These are phyloP conservation scores for Endocladia muricata DNA, from an alignment of 31 red algal species.

Conservation along the genomic window DNA sequence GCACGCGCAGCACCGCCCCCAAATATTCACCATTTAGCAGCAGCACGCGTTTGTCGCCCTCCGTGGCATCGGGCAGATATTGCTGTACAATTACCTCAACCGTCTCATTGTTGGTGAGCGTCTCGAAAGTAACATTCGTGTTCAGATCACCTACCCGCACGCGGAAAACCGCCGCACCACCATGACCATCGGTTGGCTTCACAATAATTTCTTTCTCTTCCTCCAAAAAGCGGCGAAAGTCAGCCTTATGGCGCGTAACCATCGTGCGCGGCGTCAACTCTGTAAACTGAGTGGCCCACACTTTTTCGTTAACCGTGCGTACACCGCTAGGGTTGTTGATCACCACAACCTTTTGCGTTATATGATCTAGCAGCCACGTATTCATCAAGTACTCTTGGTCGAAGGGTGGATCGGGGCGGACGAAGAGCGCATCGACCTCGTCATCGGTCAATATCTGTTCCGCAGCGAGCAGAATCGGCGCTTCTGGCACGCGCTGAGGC, in stretches of 20 bases:
- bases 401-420: slow-evolving; percentile 9
- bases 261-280: background rate
- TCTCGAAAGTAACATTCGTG: background rate
- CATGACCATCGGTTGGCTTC: background rate
- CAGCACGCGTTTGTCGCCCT: background rate
- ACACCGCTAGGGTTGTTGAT: background rate
- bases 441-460: background rate
- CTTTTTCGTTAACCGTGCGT: background rate
- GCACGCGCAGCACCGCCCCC: background rate
- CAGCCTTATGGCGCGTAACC: background rate
- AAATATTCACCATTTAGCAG: background rate
- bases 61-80: background rate
- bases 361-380: background rate
- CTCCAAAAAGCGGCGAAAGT: background rate
- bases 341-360: background rate
- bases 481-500: background rate
- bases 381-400: background rate
- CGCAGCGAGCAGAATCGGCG: background rate
- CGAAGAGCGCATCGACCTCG: background rate
- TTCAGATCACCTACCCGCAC: background rate
- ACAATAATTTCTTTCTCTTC: background rate
- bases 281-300: background rate
- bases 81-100: background rate
- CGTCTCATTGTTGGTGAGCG: background rate
- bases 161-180: background rate